Conservation (phyloP, 768 basidiomycete species). For the Pulveroboletus frians region DNA sequence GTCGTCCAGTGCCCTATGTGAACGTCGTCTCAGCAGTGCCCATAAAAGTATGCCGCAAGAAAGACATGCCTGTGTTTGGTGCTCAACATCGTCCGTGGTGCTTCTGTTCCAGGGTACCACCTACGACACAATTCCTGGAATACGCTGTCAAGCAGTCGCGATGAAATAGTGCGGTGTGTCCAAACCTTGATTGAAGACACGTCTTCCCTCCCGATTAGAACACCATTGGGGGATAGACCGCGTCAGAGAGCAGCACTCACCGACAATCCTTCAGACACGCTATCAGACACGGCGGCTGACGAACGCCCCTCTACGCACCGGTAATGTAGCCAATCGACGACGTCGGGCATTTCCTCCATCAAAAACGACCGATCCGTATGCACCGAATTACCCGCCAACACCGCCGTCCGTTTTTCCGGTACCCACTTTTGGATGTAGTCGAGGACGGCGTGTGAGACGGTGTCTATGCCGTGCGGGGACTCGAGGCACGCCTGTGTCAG, state of each 20-base stretch:
- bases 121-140: slow-evolving; percentile 64
- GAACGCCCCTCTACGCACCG: slow-evolving; percentile 39
- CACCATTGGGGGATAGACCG: neutral
- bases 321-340: slow-evolving; percentile 78
- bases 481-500: slow-evolving; percentile 39
- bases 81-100: slow-evolving; percentile 27
- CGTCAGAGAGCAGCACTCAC: slow-evolving; percentile 37
- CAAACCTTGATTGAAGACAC: slow-evolving; percentile 78
- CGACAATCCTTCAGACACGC: slow-evolving; percentile 51
- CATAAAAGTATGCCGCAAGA: neutral
- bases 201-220: slow-evolving; percentile 39
- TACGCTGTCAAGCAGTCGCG: neutral
- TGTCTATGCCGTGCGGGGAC: slow-evolving; percentile 58
- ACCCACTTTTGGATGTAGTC: slow-evolving; percentile 84
- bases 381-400: slow-evolving; percentile 86
- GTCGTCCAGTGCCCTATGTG: slow-evolving; percentile 71
- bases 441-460: slow-evolving; percentile 58
- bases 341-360: slow-evolving; percentile 70
- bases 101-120: slow-evolving; percentile 47
- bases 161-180: neutral
- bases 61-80: slow-evolving; percentile 54
- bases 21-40: neutral
- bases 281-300: neutral
- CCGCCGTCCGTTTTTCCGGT: slow-evolving; percentile 53
- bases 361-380: slow-evolving; percentile 77